phyloP scores from a whole-genome alignment of 2,329 filamentous ascomycete genomes.

The Ambrosiella cleistominuta region DNA sequence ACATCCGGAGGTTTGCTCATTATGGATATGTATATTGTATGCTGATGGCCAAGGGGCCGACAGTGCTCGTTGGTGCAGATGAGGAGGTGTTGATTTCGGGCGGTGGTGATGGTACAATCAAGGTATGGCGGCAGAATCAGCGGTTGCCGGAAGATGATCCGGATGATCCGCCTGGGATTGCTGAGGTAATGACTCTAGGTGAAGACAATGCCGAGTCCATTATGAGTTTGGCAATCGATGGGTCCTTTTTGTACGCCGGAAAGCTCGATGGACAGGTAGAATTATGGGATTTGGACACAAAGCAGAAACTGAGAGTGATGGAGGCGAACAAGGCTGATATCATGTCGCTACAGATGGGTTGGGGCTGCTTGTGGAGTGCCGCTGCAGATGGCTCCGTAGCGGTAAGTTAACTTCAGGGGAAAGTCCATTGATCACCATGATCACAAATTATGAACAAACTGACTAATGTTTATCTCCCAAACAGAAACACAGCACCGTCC shows the following conservation, averaged over 20 bases:
- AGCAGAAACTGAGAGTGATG: conserved; percentile 74
- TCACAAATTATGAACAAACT: background rate
- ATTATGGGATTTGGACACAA: conserved; percentile 91
- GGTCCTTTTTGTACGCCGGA: conserved; percentile 82
- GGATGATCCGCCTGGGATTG: conserved; percentile 37
- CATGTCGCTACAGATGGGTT: conserved; percentile 70
- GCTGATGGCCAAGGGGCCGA: conserved; percentile 59
- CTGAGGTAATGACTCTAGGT: conserved; percentile 50
- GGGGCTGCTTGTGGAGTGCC: conserved; percentile 71
- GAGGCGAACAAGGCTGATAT: conserved; percentile 67
- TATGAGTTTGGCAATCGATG: conserved; percentile 69
- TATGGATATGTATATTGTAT: conserved; percentile 95
- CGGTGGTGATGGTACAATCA: conserved; percentile 84
- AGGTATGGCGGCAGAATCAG: conserved; percentile 59
- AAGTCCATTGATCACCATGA: background rate
- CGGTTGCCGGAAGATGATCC: conserved; percentile 11
- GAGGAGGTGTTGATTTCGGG: conserved; percentile 78
- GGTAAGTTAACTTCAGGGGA: conserved; percentile 30
- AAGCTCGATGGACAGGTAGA: conserved; percentile 77
- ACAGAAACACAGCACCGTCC: conserved; percentile 49
- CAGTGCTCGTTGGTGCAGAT: conserved; percentile 48
- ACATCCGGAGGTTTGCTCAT: conserved; percentile 79
- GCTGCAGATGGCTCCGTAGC: conserved; percentile 77
- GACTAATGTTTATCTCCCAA: background rate
- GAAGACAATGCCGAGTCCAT: conserved; percentile 45